phyloP scores from a whole-genome alignment of 768 basidiomycete species.

The Amanita pallidorosea region DNA sequence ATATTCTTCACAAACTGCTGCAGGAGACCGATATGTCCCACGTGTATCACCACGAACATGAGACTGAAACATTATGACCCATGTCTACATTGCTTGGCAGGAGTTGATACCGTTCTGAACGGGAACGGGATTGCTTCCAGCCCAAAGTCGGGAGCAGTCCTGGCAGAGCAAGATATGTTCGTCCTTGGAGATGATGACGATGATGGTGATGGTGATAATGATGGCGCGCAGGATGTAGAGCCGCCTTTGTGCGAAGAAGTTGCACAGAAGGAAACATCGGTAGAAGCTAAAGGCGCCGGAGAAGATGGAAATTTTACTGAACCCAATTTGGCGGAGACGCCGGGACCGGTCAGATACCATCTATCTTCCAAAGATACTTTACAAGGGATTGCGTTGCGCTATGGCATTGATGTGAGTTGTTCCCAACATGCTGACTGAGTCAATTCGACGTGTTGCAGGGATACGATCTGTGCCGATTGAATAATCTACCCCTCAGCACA shows the following conservation, averaged over 20 bases:
- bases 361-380: constrained; percentile 50
- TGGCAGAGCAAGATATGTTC: constrained; percentile 54
- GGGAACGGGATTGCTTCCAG: background rate
- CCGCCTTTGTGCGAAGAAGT: constrained; percentile 7
- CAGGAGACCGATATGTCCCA: constrained; percentile 48
- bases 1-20: constrained; percentile 56
- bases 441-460: constrained; percentile 20
- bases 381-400: constrained; percentile 51
- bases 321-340: constrained; percentile 15
- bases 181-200: constrained; percentile 54
- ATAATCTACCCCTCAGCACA: constrained; percentile 54
- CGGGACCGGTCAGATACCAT: constrained; percentile 32
- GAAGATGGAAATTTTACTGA: constrained; percentile 46
- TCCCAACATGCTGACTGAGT: background rate
- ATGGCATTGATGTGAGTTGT: constrained; percentile 47
- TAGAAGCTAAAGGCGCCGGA: no score
- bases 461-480: constrained; percentile 51
- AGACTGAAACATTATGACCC: constrained; percentile 61
- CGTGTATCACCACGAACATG: constrained; percentile 48
- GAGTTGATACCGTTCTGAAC: constrained; percentile 29
- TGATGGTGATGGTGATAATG: constrained; percentile 13
- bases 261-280: background rate
- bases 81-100: constrained; percentile 58
- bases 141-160: constrained; percentile 12
- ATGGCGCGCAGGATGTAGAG: constrained; percentile 25